Base-by-base conservation (phyloP, 306 rosid species). In the Vachellia pachyceras region DNA sequence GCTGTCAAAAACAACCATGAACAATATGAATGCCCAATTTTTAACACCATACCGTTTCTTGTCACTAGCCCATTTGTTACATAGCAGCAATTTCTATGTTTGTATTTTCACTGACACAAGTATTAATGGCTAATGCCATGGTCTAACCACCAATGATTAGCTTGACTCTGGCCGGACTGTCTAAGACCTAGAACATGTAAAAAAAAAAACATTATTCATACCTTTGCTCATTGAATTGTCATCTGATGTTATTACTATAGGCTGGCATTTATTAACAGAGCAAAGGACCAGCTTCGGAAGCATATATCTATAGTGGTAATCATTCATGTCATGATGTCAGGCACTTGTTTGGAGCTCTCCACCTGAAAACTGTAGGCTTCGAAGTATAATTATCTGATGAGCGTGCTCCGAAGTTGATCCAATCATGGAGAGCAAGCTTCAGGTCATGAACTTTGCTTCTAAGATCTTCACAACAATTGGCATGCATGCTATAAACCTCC, bases 391-490 rank as follows among this genome's bases (percentile, higher is more conserved):
- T 58, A 6, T 67, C 45, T 46, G 83, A 37, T 52, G 42, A 41
- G 20, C 5, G 5, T 69, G 79, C 77, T 47, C 77, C 85, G 50
- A 85, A 72, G 64, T 39, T 54, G 33, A 35, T 80, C 95, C 91
- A 89, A 77, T 87, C 91, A 73, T 87, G 83, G 33, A 91, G 92
- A 78, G 85, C 86, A 79, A 81, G 90, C 85, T 57, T 82, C 69
- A 84, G 78, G 71, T 91, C 95, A 68, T 89, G 82, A 67, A 87
- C 89, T 78, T 89, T 91, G 60, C 85, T 86, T 78, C 64, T 77
- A 23, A 82, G 67, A 71, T 77, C 84, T 15, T 84, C 83, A 67
- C 92, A 87, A 68, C 92, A 91, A 77, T 84, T 87, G 60, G 90
- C 88, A 64, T 85, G 91, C 76, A 87, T 76, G 58, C 88, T 86